phyloP scores from a whole-genome alignment of 1,284 basidiomycete genomes.

The Lentinus polychrous region DNA sequence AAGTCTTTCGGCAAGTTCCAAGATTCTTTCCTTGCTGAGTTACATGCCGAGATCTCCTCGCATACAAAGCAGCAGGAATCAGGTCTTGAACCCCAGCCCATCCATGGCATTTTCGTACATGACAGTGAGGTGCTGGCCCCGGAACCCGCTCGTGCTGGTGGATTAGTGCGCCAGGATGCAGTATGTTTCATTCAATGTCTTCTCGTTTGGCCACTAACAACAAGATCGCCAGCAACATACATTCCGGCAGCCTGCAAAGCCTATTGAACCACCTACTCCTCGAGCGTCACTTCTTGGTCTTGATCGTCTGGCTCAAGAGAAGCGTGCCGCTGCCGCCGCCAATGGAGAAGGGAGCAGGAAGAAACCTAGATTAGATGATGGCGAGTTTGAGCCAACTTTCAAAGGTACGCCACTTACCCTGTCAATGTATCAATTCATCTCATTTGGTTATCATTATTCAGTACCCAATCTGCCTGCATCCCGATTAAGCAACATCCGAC shows the following conservation, averaged over 20 bases:
- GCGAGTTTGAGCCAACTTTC: constrained; percentile 63
- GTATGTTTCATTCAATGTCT: constrained; percentile 34
- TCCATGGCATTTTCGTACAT: constrained; percentile 70
- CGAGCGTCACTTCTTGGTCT: constrained; percentile 77
- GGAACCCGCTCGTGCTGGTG: constrained; percentile 69
- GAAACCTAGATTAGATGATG: constrained; percentile 49
- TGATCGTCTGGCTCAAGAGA: constrained; percentile 83
- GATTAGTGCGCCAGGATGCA: constrained; percentile 60
- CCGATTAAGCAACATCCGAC: constrained; percentile 53
- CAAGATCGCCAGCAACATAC: constrained; percentile 60
- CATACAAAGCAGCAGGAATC: constrained; percentile 61
- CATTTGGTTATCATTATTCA: no score
- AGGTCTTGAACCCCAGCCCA: constrained; percentile 44
- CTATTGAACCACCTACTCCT: constrained; percentile 67
- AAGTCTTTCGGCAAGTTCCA: constrained; percentile 84
- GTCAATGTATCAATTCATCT: not conserved
- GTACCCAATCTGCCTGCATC: constrained; percentile 69
- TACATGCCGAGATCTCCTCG: constrained; percentile 51
- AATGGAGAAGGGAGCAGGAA: constrained; percentile 51
- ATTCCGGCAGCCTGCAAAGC: constrained; percentile 67
- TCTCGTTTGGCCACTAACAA: not conserved
- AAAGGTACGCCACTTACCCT: constrained; percentile 54
- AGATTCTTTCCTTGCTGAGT: constrained; percentile 49
- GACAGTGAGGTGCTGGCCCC: constrained; percentile 78
- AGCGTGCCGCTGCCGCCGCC: constrained; percentile 54